Evolutionary conservation across 495 filamentous ascomycete genomes (phyloP), one percentile per base, ranked within the genome.

Genomic region (Penicillium samsonianum): DNA sequence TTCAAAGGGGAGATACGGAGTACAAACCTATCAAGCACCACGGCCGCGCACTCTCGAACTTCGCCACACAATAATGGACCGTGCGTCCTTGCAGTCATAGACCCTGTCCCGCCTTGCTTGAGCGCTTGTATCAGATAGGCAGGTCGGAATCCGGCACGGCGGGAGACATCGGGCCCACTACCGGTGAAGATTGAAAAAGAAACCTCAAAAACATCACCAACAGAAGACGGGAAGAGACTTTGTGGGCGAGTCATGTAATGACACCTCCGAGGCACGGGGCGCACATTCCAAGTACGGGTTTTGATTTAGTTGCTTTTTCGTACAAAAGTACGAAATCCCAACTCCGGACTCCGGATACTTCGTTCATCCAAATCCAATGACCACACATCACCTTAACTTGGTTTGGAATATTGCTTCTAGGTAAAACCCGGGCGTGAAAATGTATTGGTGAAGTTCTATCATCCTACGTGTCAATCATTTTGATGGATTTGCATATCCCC

Each of bases 71-170:
- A 33, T 17, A 51, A 28, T 30, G 26, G 46, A 28, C 46, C 46
- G 49, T 50, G 48, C 48, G 33, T 50, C 12, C 30, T 33, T 31
- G 30, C 11, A 40, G 17, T 28, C 17, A 5, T 42, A n/a, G 16
- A 20, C 3, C 11, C 23, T 53, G 50, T 53, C 37, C 23, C 50
- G 17, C 25, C 20, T 48, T 20, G 8, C 28, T 20, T 20, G 3
- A 20, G 31, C 47, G 47, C 37, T 52, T 52, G 35, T 41, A 41
- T 52, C 23, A 53, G 50, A 53, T 53, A 53, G 50, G 50, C 50
- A 53, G 50, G 50, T 53, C 50, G 37, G 11, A 30, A 14, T 38
- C 30, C 8, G 33, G 20, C 20, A 35, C 6, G 11, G n/a, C 22
- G 16, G 25, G 9, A 28, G 23, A 19, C 38, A 41, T 26, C 11